Evolutionary conservation across 139 green algal genomes (phyloP), one percentile per base, ranked within the genome.

Genomic region (Picochlorum sp.): DNA sequence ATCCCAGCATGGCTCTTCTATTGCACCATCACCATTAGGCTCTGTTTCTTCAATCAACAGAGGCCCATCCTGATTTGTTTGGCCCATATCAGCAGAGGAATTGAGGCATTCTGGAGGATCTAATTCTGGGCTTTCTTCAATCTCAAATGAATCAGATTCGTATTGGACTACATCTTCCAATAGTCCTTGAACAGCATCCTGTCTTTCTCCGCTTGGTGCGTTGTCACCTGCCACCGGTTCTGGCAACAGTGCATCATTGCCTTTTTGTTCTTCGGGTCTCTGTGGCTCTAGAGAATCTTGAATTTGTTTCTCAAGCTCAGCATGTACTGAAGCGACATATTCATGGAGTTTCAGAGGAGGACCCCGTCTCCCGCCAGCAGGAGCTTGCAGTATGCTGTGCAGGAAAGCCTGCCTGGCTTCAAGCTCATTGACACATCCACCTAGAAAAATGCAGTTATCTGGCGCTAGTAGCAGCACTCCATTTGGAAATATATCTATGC

Each of bases 401-500:
- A 72, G 52, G 5, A 30, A 26, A 32, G 65, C 68, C 35, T 72
- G 51, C 2, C 68, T 66, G 16, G 49, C 62, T 50, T 85, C 72
- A 45, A 85, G 44, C 16, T 47, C 20, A 18, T 72, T 47, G 49
- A 87, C 80, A 57, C 69, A 33, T 2, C 82, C 81, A 0, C 82
- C 82, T 25, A 87, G 65, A 24, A 87, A 55, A 5, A 26, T 55
- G 2, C 72, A 64, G 45, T 84, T 86, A 20, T 81, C 60, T 1
- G 78, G 76, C 12, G 62, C 69, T 43, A 91, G 72, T 47, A 89
- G 59, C 64, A 91, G 54, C 47, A 81, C 62, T 29, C 84, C 84
- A 2, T 74, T 50, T 26, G 29, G 20, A 18, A 53, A n/a, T 32
- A 31, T n/a, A 16, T 26, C 39, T 6, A n/a, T n/a, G 22, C 22